phyloP scores from a whole-genome alignment of 2,329 filamentous ascomycete genomes.

The Arthrobotrys conoides region DNA sequence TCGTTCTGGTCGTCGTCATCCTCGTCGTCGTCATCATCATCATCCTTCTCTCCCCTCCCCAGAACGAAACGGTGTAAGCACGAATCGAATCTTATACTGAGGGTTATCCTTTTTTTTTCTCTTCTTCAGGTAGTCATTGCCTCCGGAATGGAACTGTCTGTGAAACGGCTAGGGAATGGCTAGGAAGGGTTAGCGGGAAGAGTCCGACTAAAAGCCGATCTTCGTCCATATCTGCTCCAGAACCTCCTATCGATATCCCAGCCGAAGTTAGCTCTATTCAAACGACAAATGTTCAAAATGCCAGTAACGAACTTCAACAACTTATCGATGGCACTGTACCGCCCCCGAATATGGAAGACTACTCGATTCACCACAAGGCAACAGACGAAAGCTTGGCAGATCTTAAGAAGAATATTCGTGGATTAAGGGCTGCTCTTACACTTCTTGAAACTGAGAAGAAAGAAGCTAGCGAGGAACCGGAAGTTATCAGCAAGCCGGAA shows the following conservation, averaged over 20 bases:
- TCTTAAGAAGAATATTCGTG: slow-evolving; percentile 58
- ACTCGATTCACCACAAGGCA: slow-evolving; percentile 45
- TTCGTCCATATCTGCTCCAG: slow-evolving; percentile 33
- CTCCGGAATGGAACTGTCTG: slow-evolving; percentile 47
- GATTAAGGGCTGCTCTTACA: slow-evolving; percentile 43
- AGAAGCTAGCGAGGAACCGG: slow-evolving; percentile 23
- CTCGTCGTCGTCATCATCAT: neutral
- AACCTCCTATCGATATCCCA: neutral
- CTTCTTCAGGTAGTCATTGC: slow-evolving; percentile 51
- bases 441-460: slow-evolving; percentile 44
- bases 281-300: slow-evolving; percentile 19
- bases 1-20: neutral
- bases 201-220: slow-evolving; percentile 40
- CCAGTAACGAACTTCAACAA: slow-evolving; percentile 14
- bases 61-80: slow-evolving; percentile 28
- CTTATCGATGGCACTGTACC: slow-evolving; percentile 1
- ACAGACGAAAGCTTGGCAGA: slow-evolving; percentile 53
- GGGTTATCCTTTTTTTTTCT: slow-evolving; percentile 15
- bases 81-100: slow-evolving; percentile 29
- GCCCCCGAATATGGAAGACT: slow-evolving; percentile 25
- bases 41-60: neutral
- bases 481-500: slow-evolving; percentile 24
- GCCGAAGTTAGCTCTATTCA: slow-evolving; percentile 3
- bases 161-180: slow-evolving; percentile 53
- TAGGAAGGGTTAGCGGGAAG: slow-evolving; percentile 52